A percentile compares a stretch with the other conserved stretches of the same genome.
These are phyloP conservation scores for Ophiostoma sp. DNA, from an alignment of 2,329 filamentous ascomycete species.

Conservation along the genomic window DNA sequence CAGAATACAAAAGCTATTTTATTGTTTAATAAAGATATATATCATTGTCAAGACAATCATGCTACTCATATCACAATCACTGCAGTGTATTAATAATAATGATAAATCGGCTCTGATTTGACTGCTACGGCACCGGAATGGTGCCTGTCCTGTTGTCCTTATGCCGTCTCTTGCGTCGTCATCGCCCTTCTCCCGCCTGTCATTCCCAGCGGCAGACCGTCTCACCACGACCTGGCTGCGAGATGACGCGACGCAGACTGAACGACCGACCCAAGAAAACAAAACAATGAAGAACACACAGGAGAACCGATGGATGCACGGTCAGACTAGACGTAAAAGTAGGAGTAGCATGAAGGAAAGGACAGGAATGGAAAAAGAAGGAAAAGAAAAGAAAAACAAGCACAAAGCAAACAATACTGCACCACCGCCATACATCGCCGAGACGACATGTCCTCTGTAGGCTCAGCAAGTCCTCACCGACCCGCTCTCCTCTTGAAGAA, in stretches of 20 bases:
- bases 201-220: conserved; percentile 16
- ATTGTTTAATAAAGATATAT: too few relatives aligned
- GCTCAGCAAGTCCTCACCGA: conserved; percentile 22
- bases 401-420: background rate
- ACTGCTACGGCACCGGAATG: background rate
- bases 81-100: background rate
- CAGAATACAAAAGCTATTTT: too few relatives aligned
- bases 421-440: background rate
- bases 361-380: background rate
- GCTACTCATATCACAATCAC: background rate
- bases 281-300: background rate
- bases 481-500: conserved; percentile 16
- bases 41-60: too few relatives aligned
- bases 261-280: background rate
- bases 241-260: too few relatives aligned
- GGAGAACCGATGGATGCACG: background rate
- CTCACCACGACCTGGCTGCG: conserved; percentile 21
- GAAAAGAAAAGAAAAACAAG: background rate
- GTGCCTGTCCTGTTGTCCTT: background rate
- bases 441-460: background rate
- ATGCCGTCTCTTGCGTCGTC: background rate
- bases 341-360: background rate
- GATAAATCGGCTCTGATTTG: background rate
- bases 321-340: too few relatives aligned
- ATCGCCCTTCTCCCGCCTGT: background rate